Evolutionary conservation across 371 early-diverging fungal species (phyloP), one percentile per base, ranked within the genome.

Genomic region (Mucor plumbeus): DNA sequence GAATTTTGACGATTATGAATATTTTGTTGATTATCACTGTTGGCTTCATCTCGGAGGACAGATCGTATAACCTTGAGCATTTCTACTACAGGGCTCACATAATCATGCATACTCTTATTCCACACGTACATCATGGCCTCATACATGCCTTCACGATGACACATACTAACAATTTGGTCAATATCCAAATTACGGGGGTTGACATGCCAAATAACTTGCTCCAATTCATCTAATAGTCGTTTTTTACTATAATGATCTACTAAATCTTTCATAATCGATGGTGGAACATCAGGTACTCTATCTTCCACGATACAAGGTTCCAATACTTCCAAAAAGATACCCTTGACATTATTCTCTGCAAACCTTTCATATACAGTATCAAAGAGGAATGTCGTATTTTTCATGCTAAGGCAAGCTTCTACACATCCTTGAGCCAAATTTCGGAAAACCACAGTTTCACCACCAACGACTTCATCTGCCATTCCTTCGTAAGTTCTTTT

Each of bases 121-220:
- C 91, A 93, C 0, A 93, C 89, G 68, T 90, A 93, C 67, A 92
- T 91, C 73, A 93, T 81, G 1, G 90, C 94, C 50, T 88, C 88
- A 69, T 88, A 90, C 54, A 93, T 76, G 10, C 86, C 82, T 66
- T 89, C 83, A 3, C 83, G 75, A 38, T 86, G 87, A 63, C 92
- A 91, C 48, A 91, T 71, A 14, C 83, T 81, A 7, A 93, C 80
- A 26, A 90, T 84, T 61, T 89, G 85, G 67, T 95, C 85, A 68
- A 95, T 86, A 74, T 93, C 93, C 35, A 95, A 73, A n/a, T 82
- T 75, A 7, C 81, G 80, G 13, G 92, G 91, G 59, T 91, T 88
- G 21, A 93, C 85, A 44, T 90, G 92, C 76, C 92, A 85, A 69
- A 95, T 87, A 26, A 92, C 82, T 59, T 90, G 85, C 64, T 93